Conservation (phyloP, 768 basidiomycete species). For the Naganishia antarctica region DNA sequence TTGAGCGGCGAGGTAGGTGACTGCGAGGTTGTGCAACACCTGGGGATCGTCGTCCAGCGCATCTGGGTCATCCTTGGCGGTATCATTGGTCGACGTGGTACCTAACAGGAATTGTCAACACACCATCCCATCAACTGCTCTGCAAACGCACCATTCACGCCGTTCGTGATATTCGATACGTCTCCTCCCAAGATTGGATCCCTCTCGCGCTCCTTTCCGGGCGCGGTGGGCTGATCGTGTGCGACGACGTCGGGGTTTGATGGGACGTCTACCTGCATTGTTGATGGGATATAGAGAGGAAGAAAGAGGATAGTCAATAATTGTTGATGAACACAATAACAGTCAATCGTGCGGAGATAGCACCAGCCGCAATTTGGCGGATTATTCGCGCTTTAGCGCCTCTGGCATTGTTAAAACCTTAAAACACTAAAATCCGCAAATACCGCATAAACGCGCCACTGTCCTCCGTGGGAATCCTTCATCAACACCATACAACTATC, state of each 20-base stretch:
- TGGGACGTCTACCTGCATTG: slow-evolving; percentile 21
- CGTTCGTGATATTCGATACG: slow-evolving; percentile 63
- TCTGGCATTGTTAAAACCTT: too few relatives aligned
- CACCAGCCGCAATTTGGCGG: too few relatives aligned
- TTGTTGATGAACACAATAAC: not conserved
- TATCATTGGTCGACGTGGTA: too few relatives aligned
- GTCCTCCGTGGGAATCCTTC: too few relatives aligned
- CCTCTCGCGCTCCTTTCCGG: slow-evolving; percentile 80
- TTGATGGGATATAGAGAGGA: not conserved
- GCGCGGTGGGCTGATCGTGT: slow-evolving; percentile 66
- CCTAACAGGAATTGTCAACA: too few relatives aligned
- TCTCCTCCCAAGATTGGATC: slow-evolving; percentile 76
- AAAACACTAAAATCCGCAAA: too few relatives aligned
- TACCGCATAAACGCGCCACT: too few relatives aligned
- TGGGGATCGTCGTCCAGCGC: slow-evolving; percentile 77
- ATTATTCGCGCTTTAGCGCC: too few relatives aligned
- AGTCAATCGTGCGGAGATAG: not conserved
- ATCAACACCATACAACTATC: not conserved
- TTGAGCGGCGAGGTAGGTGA: slow-evolving; percentile 90
- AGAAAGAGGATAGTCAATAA: not conserved
- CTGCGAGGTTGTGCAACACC: slow-evolving; percentile 44
- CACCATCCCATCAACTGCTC: too few relatives aligned
- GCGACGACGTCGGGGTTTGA: slow-evolving; percentile 36
- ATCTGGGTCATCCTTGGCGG: slow-evolving; percentile 21
- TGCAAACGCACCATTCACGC: slow-evolving; percentile 27